These are phyloP conservation scores for Colletotrichum plurivorum DNA, from an alignment of 2,329 filamentous ascomycete species.

Conservation along the genomic window DNA sequence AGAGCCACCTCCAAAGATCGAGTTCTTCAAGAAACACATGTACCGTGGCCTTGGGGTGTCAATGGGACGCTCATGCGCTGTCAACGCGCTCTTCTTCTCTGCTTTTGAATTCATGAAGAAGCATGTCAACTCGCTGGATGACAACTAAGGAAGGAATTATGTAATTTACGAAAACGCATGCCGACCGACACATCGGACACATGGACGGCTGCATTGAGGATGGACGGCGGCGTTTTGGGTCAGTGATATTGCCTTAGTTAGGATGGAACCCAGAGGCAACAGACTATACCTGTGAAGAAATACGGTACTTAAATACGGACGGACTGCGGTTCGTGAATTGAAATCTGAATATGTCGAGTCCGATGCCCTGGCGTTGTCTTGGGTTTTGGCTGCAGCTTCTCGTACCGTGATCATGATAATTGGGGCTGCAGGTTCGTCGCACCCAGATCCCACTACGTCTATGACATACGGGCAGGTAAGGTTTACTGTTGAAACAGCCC, in stretches of 20 bases:
- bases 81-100: slow-evolving; percentile 93
- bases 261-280: slow-evolving; percentile 8
- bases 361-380: too few relatives aligned
- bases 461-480: not conserved
- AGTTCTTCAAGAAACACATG: slow-evolving; percentile 83
- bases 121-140: slow-evolving; percentile 69
- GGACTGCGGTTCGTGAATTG: slow-evolving; percentile 16
- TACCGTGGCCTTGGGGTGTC: slow-evolving; percentile 88
- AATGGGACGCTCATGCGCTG: slow-evolving; percentile 84
- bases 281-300: not conserved
- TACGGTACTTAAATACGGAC: slow-evolving; percentile 21
- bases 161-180: slow-evolving; percentile 20
- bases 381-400: too few relatives aligned
- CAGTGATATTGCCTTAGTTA: not conserved
- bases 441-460: slow-evolving; percentile 1
- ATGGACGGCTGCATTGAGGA: slow-evolving; percentile 16
- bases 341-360: slow-evolving; percentile 2
- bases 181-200: not conserved
- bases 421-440: too few relatives aligned
- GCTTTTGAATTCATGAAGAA: slow-evolving; percentile 89
- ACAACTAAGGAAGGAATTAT: slow-evolving; percentile 46
- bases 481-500: slow-evolving; percentile 30
- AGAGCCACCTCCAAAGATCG: slow-evolving; percentile 78
- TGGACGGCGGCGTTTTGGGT: slow-evolving; percentile 25
- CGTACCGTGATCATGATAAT: too few relatives aligned